phyloP scores from a whole-genome alignment of 768 basidiomycete genomes.

The Trametes cinnabarina region DNA sequence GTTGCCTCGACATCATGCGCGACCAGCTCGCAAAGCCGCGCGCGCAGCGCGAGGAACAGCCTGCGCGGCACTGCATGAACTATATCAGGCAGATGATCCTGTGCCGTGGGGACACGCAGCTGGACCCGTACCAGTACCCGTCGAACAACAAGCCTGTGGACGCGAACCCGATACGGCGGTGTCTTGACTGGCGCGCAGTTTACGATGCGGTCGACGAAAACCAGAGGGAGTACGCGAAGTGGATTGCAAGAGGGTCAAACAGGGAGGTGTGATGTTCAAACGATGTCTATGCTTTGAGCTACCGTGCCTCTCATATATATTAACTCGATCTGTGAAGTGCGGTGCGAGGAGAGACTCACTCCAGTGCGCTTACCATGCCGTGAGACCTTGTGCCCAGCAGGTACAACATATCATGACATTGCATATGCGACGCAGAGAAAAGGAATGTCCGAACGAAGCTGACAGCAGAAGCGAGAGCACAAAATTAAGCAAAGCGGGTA shows the following conservation, averaged over 20 bases:
- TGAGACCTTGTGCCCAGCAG: too few species aligned
- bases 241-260: not conserved
- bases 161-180: constrained; percentile 14
- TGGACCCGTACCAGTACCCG: constrained; percentile 26
- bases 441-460: too few species aligned
- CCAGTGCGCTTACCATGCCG: too few species aligned
- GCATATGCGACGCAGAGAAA: too few species aligned
- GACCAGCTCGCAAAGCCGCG: constrained; percentile 15
- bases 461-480: too few species aligned
- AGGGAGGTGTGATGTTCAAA: not conserved
- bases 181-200: constrained; percentile 19
- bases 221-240: constrained; percentile 9
- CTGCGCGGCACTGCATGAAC: constrained; percentile 25
- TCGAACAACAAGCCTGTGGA: constrained; percentile 19
- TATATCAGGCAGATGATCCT: constrained; percentile 26
- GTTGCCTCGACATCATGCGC: constrained; percentile 25
- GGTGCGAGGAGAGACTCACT: too few species aligned
- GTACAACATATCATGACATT: too few species aligned
- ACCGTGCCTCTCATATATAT: too few species aligned
- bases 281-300: not conserved
- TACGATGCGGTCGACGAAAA: constrained; percentile 17
- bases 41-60: constrained; percentile 11
- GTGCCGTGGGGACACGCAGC: constrained; percentile 24
- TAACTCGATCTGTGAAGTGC: too few species aligned
- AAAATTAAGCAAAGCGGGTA: too few species aligned